Conservation (phyloP, 805 yeast genomes). For the Teunomyces gatunensis region DNA sequence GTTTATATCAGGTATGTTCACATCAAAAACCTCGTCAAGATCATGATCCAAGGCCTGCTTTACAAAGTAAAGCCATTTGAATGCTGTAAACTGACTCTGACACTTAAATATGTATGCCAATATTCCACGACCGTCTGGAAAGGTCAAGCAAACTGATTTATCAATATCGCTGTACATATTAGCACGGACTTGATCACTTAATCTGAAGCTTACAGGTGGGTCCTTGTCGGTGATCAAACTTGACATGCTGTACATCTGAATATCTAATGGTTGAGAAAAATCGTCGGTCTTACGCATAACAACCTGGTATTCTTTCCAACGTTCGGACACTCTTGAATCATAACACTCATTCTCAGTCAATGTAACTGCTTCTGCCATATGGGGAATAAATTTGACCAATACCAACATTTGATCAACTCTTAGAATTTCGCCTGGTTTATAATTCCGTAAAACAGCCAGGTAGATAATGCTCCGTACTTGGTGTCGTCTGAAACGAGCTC, state of each 20-base stretch:
- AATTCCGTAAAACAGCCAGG: constrained; percentile 25
- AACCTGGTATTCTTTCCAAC: constrained; percentile 79
- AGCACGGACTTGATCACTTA: constrained; percentile 28
- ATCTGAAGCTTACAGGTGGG: constrained; percentile 20
- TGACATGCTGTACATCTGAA: constrained; percentile 56
- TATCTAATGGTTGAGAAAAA: constrained; percentile 47
- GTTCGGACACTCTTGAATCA: constrained; percentile 56
- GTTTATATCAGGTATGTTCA: constrained; percentile 47
- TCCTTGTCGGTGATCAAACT: constrained; percentile 8
- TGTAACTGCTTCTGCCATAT: constrained; percentile 10
- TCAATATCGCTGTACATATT: constrained; percentile 66
- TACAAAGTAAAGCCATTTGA: constrained; percentile 64
- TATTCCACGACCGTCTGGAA: constrained; percentile 20
- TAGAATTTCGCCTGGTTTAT: constrained; percentile 59
- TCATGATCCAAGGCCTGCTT: constrained; percentile 42
- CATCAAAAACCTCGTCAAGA: constrained; percentile 22
- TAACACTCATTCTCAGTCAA: constrained; percentile 51
- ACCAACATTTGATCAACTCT: constrained; percentile 70
- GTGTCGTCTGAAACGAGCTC: constrained; percentile 14
- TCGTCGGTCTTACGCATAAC: constrained; percentile 66
- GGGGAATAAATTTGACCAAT: constrained; percentile 43
- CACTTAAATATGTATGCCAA: constrained; percentile 55
- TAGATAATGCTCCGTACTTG: constrained; percentile 19
- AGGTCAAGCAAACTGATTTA: constrained; percentile 59
- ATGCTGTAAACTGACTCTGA: constrained; percentile 50